Base-by-base conservation (phyloP, 75 land plant species). In the Sequoiadendron giganteum region DNA sequence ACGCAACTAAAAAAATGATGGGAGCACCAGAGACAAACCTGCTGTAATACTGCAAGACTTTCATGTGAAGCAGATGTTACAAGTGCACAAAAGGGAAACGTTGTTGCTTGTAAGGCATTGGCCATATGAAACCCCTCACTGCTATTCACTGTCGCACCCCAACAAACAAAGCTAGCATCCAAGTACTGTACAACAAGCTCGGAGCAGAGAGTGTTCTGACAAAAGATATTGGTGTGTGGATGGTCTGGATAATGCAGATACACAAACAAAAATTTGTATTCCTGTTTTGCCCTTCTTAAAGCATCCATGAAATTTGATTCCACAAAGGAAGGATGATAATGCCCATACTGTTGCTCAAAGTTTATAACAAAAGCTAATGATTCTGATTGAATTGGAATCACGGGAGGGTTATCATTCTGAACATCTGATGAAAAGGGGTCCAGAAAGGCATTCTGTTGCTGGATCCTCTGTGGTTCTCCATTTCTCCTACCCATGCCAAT, bases 11-110 rank as follows among this genome's bases (percentile, higher is more conserved):
- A 28, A 2, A 32, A 13, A 34, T 75, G 38, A 75, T 38, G 39
- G 38, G 38, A 34, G 18, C 40, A 39, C 32, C 36, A 85, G 15
- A 45, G 43, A 56, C 70, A 32, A 61, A 91, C 95, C 94, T 94
- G 92, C 76, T 90, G 93, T 45, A 94, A 88, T 15, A 93, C 92
- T 54, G 88, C 87, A 30, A 94, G 84, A 75, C 55, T 90, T 25
- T 94, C 87, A 39, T 78, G 89, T 36, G 92, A 10, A 28, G 91
- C 82, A 34, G 94, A 89, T 49, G 89, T 90, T 1, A 92, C 85
- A 15, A 94, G 70, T 7, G 95, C 95, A 85, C 94, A 94, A 83
- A 91, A 91, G 1, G 95, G 95, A 75, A 90, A 93, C 40, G 85
- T 87, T 10, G 82, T 13, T 58, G 90, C 90, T 58, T 87, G 61